phyloP scores from a whole-genome alignment of 1,139 yeast genomes.

The Suhomyces anneliseae region DNA sequence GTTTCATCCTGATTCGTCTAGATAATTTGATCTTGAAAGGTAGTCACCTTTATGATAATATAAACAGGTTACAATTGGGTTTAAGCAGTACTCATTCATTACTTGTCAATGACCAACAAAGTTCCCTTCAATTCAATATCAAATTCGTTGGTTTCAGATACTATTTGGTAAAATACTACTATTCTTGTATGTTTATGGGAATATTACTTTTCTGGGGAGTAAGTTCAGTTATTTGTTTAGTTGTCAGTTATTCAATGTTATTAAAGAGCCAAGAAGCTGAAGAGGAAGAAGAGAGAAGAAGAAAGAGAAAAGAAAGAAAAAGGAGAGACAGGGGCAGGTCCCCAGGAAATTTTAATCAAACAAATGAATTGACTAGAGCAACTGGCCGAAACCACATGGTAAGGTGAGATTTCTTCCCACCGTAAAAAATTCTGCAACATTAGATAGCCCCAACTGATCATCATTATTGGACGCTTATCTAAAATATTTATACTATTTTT shows the following conservation, averaged over 20 bases:
- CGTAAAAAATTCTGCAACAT: too few species aligned
- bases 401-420: background rate
- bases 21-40: conserved; percentile 13
- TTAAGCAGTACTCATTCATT: background rate
- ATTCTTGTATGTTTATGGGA: conserved; percentile 50
- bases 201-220: conserved; percentile 49
- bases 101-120: conserved; percentile 10
- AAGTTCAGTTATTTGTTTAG: conserved; percentile 30
- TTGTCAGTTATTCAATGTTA: conserved; percentile 25
- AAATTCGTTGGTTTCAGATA: conserved; percentile 50
- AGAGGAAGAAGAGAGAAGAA: too few species aligned
- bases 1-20: conserved; percentile 13
- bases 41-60: conserved; percentile 3
- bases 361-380: background rate
- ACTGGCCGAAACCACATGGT: background rate
- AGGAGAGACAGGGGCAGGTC: background rate
- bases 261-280: background rate
- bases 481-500: too few species aligned
- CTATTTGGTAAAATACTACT: conserved; percentile 52
- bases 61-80: conserved; percentile 6
- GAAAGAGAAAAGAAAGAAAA: background rate
- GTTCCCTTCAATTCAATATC: conserved; percentile 12
- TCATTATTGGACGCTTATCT: too few species aligned
- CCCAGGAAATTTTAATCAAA: background rate
- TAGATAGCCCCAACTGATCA: too few species aligned